Conservation (phyloP, 441 rosid species). For the Adansonia grandidieri region DNA sequence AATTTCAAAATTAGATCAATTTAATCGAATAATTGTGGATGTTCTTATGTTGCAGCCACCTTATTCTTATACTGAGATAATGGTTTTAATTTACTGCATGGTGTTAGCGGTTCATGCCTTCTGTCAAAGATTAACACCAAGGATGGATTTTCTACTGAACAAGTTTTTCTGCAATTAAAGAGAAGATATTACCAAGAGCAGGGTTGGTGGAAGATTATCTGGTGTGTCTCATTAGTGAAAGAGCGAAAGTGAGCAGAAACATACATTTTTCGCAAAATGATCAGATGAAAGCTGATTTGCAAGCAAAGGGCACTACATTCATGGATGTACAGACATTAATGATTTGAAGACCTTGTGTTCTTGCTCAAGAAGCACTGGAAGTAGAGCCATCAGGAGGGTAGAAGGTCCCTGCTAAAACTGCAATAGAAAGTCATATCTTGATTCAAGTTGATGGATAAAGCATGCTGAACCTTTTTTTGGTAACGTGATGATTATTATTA, state of each 20-base stretch:
- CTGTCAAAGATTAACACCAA: not conserved
- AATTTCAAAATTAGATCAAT: too few species aligned
- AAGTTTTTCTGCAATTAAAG: slow-evolving; percentile 66
- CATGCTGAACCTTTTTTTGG: not conserved
- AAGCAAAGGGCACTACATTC: slow-evolving; percentile 70
- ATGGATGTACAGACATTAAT: slow-evolving; percentile 75
- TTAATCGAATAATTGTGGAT: slow-evolving; percentile 26
- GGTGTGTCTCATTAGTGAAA: slow-evolving; percentile 54
- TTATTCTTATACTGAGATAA: slow-evolving; percentile 51
- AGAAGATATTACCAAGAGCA: slow-evolving; percentile 71
- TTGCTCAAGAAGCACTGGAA: slow-evolving; percentile 40
- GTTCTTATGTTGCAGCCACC: slow-evolving; percentile 66
- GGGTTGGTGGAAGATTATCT: slow-evolving; percentile 61
- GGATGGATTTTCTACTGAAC: not conserved
- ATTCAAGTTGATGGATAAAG: not conserved
- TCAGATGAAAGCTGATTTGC: slow-evolving; percentile 65
- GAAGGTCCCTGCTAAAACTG: not conserved
- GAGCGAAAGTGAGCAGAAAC: slow-evolving; percentile 60
- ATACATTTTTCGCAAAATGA: slow-evolving; percentile 75
- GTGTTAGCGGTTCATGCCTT: not conserved
- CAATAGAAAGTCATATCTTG: not conserved
- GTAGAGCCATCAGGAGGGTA: not conserved
- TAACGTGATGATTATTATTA: too few species aligned
- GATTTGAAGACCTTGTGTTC: slow-evolving; percentile 80
- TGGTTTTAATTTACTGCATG: not conserved